These are phyloP conservation scores for Sclerotinia minor DNA, from an alignment of 2,329 filamentous ascomycete species.

Conservation along the genomic window DNA sequence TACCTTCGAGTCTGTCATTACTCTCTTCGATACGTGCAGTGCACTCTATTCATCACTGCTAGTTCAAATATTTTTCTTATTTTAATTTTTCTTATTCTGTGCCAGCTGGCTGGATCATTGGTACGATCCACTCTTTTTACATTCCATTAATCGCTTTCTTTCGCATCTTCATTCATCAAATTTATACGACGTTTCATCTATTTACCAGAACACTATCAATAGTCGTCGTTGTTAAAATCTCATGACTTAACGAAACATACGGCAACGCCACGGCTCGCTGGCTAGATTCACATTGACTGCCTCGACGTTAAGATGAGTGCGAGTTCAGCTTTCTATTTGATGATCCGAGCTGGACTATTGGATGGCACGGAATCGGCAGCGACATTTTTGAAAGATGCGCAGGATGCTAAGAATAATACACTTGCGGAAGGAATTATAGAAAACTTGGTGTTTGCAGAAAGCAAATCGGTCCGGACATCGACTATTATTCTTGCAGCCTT, in stretches of 20 bases:
- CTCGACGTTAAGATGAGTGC: constrained; percentile 31
- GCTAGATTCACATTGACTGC: constrained; percentile 31
- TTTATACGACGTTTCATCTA: constrained; percentile 29
- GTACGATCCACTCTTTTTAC: constrained; percentile 34
- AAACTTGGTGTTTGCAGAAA: constrained; percentile 41
- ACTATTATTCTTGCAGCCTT: constrained; percentile 62
- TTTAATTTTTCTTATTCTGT: constrained; percentile 33
- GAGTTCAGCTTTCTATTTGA: constrained; percentile 34
- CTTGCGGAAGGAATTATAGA: constrained; percentile 35
- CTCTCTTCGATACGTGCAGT: constrained; percentile 35
- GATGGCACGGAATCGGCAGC: constrained; percentile 23
- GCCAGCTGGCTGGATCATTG: constrained; percentile 39
- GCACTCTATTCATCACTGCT: constrained; percentile 39
- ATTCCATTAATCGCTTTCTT: constrained; percentile 13
- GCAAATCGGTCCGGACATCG: constrained; percentile 59
- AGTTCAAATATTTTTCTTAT: constrained; percentile 40
- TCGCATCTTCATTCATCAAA: constrained; percentile 9
- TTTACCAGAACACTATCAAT: constrained; percentile 27
- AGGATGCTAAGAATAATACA: constrained; percentile 25
- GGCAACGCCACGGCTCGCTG: constrained; percentile 40
- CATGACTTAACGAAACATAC: constrained; percentile 40
- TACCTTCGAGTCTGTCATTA: constrained; percentile 33
- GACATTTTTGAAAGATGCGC: constrained; percentile 21
- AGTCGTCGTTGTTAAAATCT: constrained; percentile 30
- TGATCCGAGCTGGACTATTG: constrained; percentile 29